Evolutionary conservation across 2,329 filamentous ascomycete genomes (phyloP), one percentile per base, ranked within the genome.

Genomic region (Ophiostoma sp.): DNA sequence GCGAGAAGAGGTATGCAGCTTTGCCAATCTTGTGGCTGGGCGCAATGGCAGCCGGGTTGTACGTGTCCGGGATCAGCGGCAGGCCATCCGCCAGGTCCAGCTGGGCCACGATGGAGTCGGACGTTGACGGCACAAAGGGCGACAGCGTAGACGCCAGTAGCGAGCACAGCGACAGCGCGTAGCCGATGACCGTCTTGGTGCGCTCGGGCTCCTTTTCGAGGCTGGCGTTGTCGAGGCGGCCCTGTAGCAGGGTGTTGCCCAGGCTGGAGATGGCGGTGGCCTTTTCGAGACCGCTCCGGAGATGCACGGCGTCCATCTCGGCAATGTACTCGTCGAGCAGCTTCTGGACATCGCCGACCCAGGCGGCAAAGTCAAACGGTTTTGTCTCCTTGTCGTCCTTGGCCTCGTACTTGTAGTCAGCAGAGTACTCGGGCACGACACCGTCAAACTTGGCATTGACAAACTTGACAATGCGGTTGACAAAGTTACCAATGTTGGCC

Each of bases 51-150:
- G 87, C 83, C n/a, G 80, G 79, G 23, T 78, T 77, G 89, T 91
- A 95, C 64, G 82, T 81, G 73, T 88, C 83, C 1, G 91, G 89
- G 72, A 94, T 93, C 79, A 67, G 84, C 79, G 76, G 86, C 80
- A 71, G 83, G 4, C 62, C 62, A 7, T 39, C 62, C 73, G 90
- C 78, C 73, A 69, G 57, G 65, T 68, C 74, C 36, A 98, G 86
- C 81, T 97, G 94, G 73, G 86, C 80, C 74, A 92, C 86, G 75
- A 97, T 97, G 41, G 87, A 87, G 72, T 85, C 85, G 3, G 90
- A 84, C 10, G 90, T 94, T n/a, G 85, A 85, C 57, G 93, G 93
- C 84, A 97, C 92, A 81, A 94, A 97, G 0, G 94, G 94, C 68
- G 88, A 87, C 70, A 94, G 86, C 62, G 97, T 81, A 69, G 87